Base-by-base conservation (phyloP, 164 flowering plant genomes). In the Dillenia turbinata region DNA sequence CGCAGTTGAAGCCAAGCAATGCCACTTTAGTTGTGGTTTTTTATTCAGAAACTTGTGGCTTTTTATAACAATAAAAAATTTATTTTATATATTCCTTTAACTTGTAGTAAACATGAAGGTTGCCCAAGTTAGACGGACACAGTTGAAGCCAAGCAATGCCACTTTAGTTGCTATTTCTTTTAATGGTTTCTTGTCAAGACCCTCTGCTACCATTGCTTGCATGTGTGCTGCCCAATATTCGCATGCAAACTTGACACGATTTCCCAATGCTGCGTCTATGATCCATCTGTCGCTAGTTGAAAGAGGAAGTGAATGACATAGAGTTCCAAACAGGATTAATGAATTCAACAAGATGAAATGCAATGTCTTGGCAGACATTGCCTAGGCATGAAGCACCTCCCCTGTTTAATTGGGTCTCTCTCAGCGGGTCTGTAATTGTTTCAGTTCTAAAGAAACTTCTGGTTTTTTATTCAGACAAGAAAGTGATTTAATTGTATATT, bases 91-190 rank as follows among this genome's bases (percentile, higher is more conserved):
- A n/a, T n/a, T n/a, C n/a, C n/a, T n/a, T n/a, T n/a, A n/a, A n/a
- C n/a, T n/a, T n/a, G n/a, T n/a, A n/a, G 85, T 81, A 66, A 73
- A 77, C 81, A 79, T 72, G 56, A 52, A 72, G 6, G 74, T 71
- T 3, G 88, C 72, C 81, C 81, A 78, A 1, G 84, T 81, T 47
- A 83, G 73, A 10, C 88, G 77, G 9, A 83, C 85, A 61, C 81
- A 76, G 55, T 81, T 84, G 66, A 81, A 84, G 0, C 84, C 83
- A 24, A 70, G 52, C 1, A 75, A 59, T 16, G 66, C 49, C 1
- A 84, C 67, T 17, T 52, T 24, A 1, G 44, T 15, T 2, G 70
- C 77, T 9, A 81, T 75, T 15, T 57, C 64, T 14, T 19, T 49
- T 2, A 84, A 47, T 10, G 85, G 84, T 64, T 73, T 60, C 58